A percentile compares a stretch with the other conserved stretches of the same genome.
phyloP scores from a whole-genome alignment of 2,329 filamentous ascomycete species.

The Tolypocladium tropicale region DNA sequence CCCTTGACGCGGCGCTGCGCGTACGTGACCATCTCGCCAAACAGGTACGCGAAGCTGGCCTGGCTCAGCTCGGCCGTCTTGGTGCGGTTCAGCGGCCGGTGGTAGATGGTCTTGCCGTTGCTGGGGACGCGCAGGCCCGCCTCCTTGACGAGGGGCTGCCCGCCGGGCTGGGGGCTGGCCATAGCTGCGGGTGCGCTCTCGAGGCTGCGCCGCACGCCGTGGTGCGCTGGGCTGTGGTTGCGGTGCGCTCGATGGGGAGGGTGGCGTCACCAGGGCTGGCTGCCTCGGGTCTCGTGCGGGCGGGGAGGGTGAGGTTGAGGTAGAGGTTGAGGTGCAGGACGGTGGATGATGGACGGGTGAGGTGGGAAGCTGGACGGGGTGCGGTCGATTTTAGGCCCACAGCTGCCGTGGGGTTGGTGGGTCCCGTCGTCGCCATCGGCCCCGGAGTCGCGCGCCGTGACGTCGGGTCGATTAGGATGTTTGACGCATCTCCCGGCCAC shows the following conservation, averaged over 20 bases:
- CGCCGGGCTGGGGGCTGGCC: slow-evolving; percentile 38
- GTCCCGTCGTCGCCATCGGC: background rate
- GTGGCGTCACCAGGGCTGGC: no score
- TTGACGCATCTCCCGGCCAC: background rate
- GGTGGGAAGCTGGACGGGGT: background rate
- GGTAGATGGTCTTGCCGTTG: slow-evolving; percentile 96
- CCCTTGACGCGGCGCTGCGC: slow-evolving; percentile 84
- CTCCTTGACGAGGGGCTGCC: slow-evolving; percentile 35
- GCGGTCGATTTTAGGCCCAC: background rate
- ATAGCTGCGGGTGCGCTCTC: slow-evolving; percentile 19
- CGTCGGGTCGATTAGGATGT: background rate
- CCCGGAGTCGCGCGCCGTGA: background rate
- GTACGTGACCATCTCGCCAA: slow-evolving; percentile 93
- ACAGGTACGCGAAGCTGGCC: slow-evolving; percentile 90
- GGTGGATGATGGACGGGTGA: no score
- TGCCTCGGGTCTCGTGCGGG: no score
- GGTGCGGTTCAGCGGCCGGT: slow-evolving; percentile 83
- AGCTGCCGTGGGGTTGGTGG: background rate
- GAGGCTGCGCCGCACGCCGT: background rate
- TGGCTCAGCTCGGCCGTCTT: slow-evolving; percentile 85
- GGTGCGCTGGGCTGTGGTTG: background rate
- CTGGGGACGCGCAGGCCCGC: slow-evolving; percentile 75
- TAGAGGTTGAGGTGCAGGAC: background rate
- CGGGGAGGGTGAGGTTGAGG: background rate
- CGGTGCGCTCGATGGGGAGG: background rate